phyloP scores from a whole-genome alignment of 2,329 filamentous ascomycete genomes.

The Fusarium sp. region DNA sequence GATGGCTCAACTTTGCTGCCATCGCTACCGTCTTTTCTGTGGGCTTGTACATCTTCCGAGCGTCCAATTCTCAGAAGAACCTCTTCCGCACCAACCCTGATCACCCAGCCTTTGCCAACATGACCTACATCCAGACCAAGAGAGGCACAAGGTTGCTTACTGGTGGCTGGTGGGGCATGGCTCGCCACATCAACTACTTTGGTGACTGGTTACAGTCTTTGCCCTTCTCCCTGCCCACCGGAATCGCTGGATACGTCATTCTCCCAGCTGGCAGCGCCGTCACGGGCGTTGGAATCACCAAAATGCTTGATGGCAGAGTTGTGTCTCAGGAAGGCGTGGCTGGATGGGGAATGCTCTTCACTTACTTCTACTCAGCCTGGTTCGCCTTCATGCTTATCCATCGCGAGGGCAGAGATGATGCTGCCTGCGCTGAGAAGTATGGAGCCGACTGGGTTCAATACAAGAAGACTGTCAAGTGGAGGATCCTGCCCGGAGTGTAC shows the following conservation, averaged over 20 bases:
- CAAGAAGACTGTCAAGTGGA: constrained; percentile 79
- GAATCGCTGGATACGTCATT: constrained; percentile 82
- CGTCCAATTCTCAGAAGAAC: constrained; percentile 91
- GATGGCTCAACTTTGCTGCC: constrained; percentile 69
- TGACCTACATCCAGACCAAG: constrained; percentile 86
- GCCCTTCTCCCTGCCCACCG: constrained; percentile 87
- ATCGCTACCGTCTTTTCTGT: constrained; percentile 74
- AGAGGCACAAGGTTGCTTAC: constrained; percentile 82
- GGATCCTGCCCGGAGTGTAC: constrained; percentile 80
- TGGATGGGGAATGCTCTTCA: constrained; percentile 87
- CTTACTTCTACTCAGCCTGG: constrained; percentile 92
- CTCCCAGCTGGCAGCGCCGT: constrained; percentile 60
- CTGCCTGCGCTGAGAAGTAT: constrained; percentile 88
- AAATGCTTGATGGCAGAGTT: constrained; percentile 68
- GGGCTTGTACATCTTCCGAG: constrained; percentile 88
- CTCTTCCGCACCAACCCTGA: constrained; percentile 88
- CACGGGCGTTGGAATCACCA: constrained; percentile 60
- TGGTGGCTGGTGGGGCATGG: constrained; percentile 90
- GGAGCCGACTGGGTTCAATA: constrained; percentile 91
- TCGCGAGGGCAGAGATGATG: constrained; percentile 85
- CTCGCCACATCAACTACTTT: constrained; percentile 92
- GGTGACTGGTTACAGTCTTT: constrained; percentile 93
- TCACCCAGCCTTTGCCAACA: constrained; percentile 79
- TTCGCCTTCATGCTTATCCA: constrained; percentile 87
- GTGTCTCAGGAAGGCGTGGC: constrained; percentile 77